Percentiles rank a stretch among this genome's conserved stretches.
phyloP scores from a whole-genome alignment of 768 basidiomycete species.

The Rossbeevera mucosa region DNA sequence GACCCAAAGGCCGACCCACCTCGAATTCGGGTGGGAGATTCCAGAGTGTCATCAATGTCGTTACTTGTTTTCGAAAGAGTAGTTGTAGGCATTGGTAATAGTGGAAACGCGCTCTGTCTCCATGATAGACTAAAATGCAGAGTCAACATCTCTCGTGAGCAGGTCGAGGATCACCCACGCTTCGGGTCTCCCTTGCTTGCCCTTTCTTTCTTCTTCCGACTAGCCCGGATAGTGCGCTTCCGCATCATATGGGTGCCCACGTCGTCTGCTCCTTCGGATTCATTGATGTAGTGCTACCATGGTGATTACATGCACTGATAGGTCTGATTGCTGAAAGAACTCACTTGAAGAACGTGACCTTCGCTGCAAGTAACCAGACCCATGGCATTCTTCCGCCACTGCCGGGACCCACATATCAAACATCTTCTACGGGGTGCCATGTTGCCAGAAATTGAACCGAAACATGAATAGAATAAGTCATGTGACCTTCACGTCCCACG shows the following conservation, averaged over 20 bases:
- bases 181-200: slow-evolving; percentile 55
- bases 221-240: slow-evolving; percentile 62
- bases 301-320: background rate
- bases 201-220: slow-evolving; percentile 47
- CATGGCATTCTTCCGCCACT: slow-evolving; percentile 84
- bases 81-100: slow-evolving; percentile 85
- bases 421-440: slow-evolving; percentile 66
- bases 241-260: slow-evolving; percentile 56
- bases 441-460: background rate
- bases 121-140: slow-evolving; percentile 67
- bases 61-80: slow-evolving; percentile 72
- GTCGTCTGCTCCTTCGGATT: slow-evolving; percentile 67
- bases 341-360: slow-evolving; percentile 85
- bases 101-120: slow-evolving; percentile 68
- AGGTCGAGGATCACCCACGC: slow-evolving; percentile 36
- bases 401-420: slow-evolving; percentile 72
- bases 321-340: slow-evolving; percentile 8
- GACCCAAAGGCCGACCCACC: slow-evolving; percentile 37
- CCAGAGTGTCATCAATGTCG: slow-evolving; percentile 58
- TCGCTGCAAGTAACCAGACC: slow-evolving; percentile 86
- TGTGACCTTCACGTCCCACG: slow-evolving; percentile 5
- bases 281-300: slow-evolving; percentile 73
- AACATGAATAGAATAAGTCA: background rate
- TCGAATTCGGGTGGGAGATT: slow-evolving; percentile 75
- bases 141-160: background rate